These are phyloP conservation scores for Populus deltoides DNA, from an alignment of 345 rosid species.

Conservation along the genomic window DNA sequence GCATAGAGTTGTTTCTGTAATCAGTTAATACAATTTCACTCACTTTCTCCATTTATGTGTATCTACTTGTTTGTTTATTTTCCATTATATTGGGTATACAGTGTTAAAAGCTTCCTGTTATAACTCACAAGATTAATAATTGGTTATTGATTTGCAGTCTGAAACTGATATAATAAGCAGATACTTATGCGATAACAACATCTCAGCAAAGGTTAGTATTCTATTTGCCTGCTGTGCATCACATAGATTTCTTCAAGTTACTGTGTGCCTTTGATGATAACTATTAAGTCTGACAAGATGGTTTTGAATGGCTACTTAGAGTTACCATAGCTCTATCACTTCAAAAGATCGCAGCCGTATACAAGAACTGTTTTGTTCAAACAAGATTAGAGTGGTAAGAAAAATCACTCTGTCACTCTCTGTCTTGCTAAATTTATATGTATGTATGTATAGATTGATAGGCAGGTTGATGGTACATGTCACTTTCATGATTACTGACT, in stretches of 20 bases:
- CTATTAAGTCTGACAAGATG: slow-evolving; percentile 24
- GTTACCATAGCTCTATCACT: slow-evolving; percentile 83
- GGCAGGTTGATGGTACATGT: no score
- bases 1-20: neutral
- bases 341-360: slow-evolving; percentile 69
- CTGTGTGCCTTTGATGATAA: slow-evolving; percentile 15
- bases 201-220: slow-evolving; percentile 66
- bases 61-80: no score
- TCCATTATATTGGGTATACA: neutral
- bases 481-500: slow-evolving; percentile 10
- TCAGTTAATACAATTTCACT: neutral
- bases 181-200: slow-evolving; percentile 70
- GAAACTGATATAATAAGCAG: slow-evolving; percentile 84
- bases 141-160: slow-evolving; percentile 48
- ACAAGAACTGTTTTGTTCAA: slow-evolving; percentile 87
- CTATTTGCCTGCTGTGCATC: slow-evolving; percentile 1
- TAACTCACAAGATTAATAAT: neutral
- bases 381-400: slow-evolving; percentile 90
- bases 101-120: neutral
- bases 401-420: neutral
- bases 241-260: slow-evolving; percentile 2
- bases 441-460: neutral
- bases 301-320: slow-evolving; percentile 42
- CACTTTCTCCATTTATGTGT: neutral
- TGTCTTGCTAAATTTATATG: neutral